phyloP scores from a whole-genome alignment of 1,139 yeast species.

The Candida tunisiensis region DNA sequence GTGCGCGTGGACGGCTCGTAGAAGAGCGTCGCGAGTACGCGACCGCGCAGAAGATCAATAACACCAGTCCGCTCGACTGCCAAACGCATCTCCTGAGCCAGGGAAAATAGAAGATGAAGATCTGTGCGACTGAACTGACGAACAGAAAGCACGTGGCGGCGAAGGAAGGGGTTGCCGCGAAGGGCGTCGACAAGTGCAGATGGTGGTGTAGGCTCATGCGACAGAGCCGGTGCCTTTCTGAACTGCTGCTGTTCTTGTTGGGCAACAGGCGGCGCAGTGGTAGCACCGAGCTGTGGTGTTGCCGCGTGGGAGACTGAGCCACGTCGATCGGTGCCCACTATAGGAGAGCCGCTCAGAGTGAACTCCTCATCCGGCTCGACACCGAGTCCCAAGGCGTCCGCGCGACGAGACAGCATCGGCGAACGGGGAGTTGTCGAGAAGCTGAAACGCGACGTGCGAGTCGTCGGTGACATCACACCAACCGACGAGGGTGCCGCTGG shows the following conservation, averaged over 20 bases:
- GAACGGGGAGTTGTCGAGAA: background rate
- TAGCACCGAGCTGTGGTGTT: too few relatives aligned
- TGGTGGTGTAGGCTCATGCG: constrained; percentile 51
- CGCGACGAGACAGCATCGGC: background rate
- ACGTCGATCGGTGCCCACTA: too few relatives aligned
- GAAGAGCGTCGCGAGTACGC: constrained; percentile 87
- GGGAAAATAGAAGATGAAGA: constrained; percentile 81
- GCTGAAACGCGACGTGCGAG: background rate
- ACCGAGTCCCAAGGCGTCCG: background rate
- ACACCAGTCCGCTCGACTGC: constrained; percentile 97
- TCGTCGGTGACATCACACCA: background rate
- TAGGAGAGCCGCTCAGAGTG: too few relatives aligned
- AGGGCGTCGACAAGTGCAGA: constrained; percentile 58
- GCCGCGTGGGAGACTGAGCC: too few relatives aligned
- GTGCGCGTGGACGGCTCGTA: constrained; percentile 99
- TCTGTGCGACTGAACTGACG: constrained; percentile 75
- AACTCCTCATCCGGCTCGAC: too few relatives aligned
- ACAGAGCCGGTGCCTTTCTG: too few relatives aligned
- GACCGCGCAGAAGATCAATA: constrained; percentile 75
- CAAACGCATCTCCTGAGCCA: constrained; percentile 95
- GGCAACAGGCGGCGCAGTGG: background rate
- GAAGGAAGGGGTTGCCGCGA: constrained; percentile 78
- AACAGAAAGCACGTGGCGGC: constrained; percentile 78
- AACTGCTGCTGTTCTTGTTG: too few relatives aligned
- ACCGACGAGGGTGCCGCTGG: background rate